A percentile compares a stretch with the other conserved stretches of the same genome.
phyloP scores from a whole-genome alignment of 345 rosid species.

The Euclidium syriacum region DNA sequence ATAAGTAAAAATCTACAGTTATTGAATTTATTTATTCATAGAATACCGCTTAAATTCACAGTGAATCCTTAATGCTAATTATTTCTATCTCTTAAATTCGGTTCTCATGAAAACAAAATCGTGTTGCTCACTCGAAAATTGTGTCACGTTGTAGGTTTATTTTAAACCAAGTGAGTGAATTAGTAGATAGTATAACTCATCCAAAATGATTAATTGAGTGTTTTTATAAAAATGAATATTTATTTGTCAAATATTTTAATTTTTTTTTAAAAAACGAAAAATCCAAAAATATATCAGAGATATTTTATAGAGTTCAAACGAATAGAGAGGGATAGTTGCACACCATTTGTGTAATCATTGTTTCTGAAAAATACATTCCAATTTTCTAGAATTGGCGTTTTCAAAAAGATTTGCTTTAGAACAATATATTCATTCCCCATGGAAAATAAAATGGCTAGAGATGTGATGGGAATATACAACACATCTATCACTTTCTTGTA shows the following conservation, averaged over 20 bases:
- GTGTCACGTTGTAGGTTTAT: too few relatives aligned
- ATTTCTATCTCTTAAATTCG: too few relatives aligned
- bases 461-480: slow-evolving; percentile 29
- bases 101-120: too few relatives aligned
- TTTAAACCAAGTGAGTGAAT: too few relatives aligned
- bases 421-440: neutral
- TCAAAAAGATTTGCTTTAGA: neutral
- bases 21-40: too few relatives aligned
- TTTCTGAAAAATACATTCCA: neutral
- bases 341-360: slow-evolving; percentile 15
- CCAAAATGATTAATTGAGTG: too few relatives aligned
- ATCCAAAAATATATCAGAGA: neutral
- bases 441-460: slow-evolving; percentile 22
- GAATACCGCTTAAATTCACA: too few relatives aligned
- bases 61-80: too few relatives aligned
- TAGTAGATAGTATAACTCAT: too few relatives aligned
- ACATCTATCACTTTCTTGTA: slow-evolving; percentile 22
- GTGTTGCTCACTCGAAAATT: too few relatives aligned
- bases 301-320: neutral
- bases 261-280: neutral
- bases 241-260: neutral
- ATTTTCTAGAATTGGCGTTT: slow-evolving; percentile 15
- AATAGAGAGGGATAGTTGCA: neutral
- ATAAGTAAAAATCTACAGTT: too few relatives aligned
- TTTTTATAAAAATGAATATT: too few relatives aligned